phyloP scores from a whole-genome alignment of 148 eudicot genomes.

The Oxyria digyna region DNA sequence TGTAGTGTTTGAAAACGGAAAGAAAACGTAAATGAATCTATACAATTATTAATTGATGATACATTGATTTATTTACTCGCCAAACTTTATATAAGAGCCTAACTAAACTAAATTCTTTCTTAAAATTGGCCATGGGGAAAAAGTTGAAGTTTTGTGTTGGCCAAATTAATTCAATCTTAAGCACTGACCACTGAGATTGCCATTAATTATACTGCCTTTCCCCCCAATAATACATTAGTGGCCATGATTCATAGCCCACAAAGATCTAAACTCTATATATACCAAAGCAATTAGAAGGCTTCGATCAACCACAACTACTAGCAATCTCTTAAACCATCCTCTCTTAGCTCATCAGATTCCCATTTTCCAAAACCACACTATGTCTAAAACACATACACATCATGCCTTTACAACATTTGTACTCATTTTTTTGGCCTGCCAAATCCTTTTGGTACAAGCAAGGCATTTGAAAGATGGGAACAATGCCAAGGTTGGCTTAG shows the following conservation, averaged over 20 bases:
- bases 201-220: neutral
- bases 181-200: neutral
- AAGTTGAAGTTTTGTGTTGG: neutral
- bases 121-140: neutral
- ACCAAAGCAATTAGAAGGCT: neutral
- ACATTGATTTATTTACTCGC: too few relatives aligned
- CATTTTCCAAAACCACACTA: neutral
- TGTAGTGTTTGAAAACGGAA: too few relatives aligned
- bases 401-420: neutral
- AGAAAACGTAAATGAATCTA: too few relatives aligned
- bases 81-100: too few relatives aligned
- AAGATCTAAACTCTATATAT: neutral
- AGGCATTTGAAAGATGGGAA: neutral
- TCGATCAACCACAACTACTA: neutral
- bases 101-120: neutral
- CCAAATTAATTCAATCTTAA: neutral
- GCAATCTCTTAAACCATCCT: neutral
- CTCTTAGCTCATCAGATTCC: neutral
- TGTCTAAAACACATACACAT: neutral
- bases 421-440: neutral
- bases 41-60: too few relatives aligned
- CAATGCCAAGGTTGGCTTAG: neutral
- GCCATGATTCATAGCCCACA: too few relatives aligned
- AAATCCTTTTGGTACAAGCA: neutral
- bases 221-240: neutral